Evolutionary conservation across 495 filamentous ascomycete species (phyloP), one percentile per base, ranked within the genome.

Genomic region (Tuber melanosporum): DNA sequence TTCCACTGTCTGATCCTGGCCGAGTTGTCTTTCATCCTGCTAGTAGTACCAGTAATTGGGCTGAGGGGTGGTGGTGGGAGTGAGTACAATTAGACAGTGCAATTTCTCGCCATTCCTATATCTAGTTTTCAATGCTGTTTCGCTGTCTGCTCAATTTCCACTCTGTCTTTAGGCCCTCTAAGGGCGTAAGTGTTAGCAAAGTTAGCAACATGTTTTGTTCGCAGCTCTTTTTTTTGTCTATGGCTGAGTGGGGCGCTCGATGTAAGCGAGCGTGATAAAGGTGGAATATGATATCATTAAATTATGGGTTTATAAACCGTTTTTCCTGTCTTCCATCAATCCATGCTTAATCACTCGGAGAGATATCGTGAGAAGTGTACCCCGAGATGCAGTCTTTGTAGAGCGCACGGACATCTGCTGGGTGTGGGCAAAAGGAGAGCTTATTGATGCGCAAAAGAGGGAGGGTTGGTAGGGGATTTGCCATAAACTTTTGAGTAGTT

Each of bases 11-110:
- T 72, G 77, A 52, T 47, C 73, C 73, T 75, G 47, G 32, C 19
- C 62, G 47, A 36, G 69, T 80, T 45, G 73, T 73, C 47, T 46
- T 73, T 73, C 70, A 80, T 80, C 77, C 46, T 39, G 49, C 47
- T 73, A 46, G 44, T 79, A 71, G 77, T 49, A 74, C 32, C 75
- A 73, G 79, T 79, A 70, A 80, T 26, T 80, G 74, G 78, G 71
- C 70, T 20, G 77, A 71, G 70, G 73, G 78, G 44, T 75, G 76
- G 78, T 79, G 73, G 76, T 80, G 76, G 73, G 52, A 80, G 70
- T 80, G 71, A 71, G 41, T 39, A 72, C 43, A 74, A 78, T 45
- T 72, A 57, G 72, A 70, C 43, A 39, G 78, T 80, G 41, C 62
- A 47, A 41, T 76, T 70, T 43, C 45, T 80, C 69, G 71, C 71